Base-by-base conservation (phyloP, 192 early-diverging fungal species). In the Diversispora epigaea region DNA sequence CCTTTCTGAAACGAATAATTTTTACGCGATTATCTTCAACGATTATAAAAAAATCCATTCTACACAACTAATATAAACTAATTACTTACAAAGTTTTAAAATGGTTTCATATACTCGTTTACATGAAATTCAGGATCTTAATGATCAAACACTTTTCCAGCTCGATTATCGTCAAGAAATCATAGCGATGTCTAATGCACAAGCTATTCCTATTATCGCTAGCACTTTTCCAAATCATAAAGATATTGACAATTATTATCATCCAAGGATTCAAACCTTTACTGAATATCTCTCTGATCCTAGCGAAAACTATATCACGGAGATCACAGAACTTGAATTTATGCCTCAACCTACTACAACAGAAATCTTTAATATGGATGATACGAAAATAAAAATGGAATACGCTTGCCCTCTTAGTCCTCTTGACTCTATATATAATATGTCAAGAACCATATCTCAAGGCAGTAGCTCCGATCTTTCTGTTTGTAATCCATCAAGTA, bases 351-450 rank as follows among this genome's bases (percentile, higher is more conserved):
- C 0, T 52, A 55, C 2, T 58, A 55, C 12, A 44, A 73, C 22
- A 32, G 43, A 17, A 14, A 64, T 45, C 15, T 44, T n/a, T n/a
- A 40, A 6, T 25, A 9, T 73, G 58, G 44, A 46, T 9, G 58
- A 58, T 43, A n/a, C 70, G 45, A 72, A 72, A 15, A 72, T 72
- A 72, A 72, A 72, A 46, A 6, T 58, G 8, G 70, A 72, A 45
- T 60, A 43, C 45, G 3, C 15, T 4, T 52, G 58, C 15, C 17
- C 52, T 41, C 6, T 57, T 21, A 43, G 58, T 58, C 14, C 40
- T 7, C 17, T n/a, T 40, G 41, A 17, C 6, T 69, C 25, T 15
- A 21, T 64, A 9, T 45, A 69, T 47, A 47, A 72, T 4, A 56
- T 71, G 40, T 22, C 71, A n/a, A 58, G 71, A 32, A 73, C 19